Base-by-base conservation (phyloP, 1,139 yeast genomes). In the Wickerhamiella infanticola region DNA sequence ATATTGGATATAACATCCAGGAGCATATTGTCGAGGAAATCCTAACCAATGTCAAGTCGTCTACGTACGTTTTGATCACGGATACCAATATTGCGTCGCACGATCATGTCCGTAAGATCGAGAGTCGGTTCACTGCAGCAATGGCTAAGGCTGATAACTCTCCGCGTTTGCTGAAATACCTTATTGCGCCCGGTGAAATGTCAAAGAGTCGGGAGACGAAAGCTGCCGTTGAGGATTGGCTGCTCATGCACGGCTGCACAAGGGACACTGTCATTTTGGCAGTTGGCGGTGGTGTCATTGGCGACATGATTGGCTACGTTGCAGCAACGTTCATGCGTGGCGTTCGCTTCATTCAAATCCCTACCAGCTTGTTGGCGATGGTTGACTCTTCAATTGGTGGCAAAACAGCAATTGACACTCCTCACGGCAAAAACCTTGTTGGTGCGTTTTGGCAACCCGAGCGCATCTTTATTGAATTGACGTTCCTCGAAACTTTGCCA, bases 311-410 rank as follows among this genome's bases (percentile, higher is more conserved):
- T 57, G 99, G 99, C 4, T 93, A 79, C 62, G 97, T 90, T 43
- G 98, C 98, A 23, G 94, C 98, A 29, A 90, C 98, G 4, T 93
- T 90, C 63, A 93, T 93, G 99, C 76, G 99, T 63, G 99, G 99
- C 46, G 95, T 93, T 18, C 74, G 95, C 52, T 84, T 86, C 50
- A 79, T 86, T 40, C 99, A 93, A 64, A 74, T 93, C 37, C 99
- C 99, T 44, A 90, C 98, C 3, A 82, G 94, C 41, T 68, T 93
- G 55, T 70, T 93, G 54, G 81, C 98, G 6, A 93, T 93, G 99
- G 98, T 93, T 24, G 99, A 93, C 64, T 86, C 97, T 3, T 83
- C 96, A 3, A 88, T 93, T 54, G 99, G 99, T 47, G 99, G 99
- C 42, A 93, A 93, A 63, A 93, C 98, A 36, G 98, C 98, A 39